These are phyloP conservation scores for Harrya chromipes DNA, from an alignment of 768 basidiomycete genomes.

Conservation along the genomic window DNA sequence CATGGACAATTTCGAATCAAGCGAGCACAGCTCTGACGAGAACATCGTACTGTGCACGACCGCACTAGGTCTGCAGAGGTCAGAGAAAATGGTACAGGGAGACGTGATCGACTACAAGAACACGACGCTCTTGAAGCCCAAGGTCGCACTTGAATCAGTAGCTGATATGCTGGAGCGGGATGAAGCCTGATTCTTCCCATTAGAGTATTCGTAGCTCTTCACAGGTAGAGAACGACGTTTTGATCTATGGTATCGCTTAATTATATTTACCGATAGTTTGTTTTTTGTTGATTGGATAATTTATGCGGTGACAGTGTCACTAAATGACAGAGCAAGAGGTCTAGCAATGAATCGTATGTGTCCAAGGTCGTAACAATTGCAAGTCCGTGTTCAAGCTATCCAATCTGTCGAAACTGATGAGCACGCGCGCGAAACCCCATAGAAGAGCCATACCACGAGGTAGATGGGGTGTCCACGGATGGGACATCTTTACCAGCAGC, in stretches of 20 bases:
- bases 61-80: conserved; percentile 48
- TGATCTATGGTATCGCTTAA: conserved; percentile 20
- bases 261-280: conserved; percentile 23
- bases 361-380: neutral
- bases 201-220: neutral
- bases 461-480: conserved; percentile 22
- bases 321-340: conserved; percentile 5
- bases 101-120: conserved; percentile 47
- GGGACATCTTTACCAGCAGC: conserved; percentile 21
- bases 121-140: conserved; percentile 49
- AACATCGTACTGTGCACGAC: conserved; percentile 51
- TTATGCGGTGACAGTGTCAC: conserved; percentile 15
- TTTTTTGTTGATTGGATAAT: conserved; percentile 19
- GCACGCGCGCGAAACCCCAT: neutral
- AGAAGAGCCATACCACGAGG: conserved; percentile 10
- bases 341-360: neutral
- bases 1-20: conserved; percentile 47
- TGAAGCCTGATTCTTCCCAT: conserved; percentile 10
- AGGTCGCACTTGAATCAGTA: conserved; percentile 45
- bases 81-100: conserved; percentile 36
- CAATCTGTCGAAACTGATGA: conserved; percentile 4
- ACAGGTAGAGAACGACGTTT: neutral
- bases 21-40: conserved; percentile 7
- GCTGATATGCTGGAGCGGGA: conserved; percentile 31
- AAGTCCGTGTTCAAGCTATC: neutral